Conservation (phyloP, 805 yeast species). For the Wilhelminamyces savonicus region DNA sequence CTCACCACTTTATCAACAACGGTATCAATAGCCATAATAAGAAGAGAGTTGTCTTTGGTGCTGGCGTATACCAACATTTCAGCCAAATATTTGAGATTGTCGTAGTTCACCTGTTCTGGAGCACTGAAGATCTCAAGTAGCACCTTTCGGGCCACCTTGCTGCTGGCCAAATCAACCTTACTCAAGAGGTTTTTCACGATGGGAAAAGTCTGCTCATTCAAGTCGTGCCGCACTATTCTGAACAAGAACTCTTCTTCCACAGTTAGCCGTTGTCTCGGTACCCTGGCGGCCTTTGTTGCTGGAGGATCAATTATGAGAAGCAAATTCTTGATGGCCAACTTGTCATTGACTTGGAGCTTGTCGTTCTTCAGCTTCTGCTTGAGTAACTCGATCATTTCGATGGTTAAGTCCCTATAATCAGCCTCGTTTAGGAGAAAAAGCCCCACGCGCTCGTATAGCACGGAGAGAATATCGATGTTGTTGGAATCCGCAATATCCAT, state of each 20-base stretch:
- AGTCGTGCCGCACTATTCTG: slow-evolving; percentile 45
- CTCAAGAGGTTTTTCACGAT: slow-evolving; percentile 22
- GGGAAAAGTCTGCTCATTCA: slow-evolving; percentile 27
- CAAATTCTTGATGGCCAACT: slow-evolving; percentile 52
- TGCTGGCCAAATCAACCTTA: slow-evolving; percentile 42
- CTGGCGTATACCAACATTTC: slow-evolving; percentile 28
- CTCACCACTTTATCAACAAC: slow-evolving; percentile 55
- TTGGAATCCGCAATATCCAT: slow-evolving; percentile 43
- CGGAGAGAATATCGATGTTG: slow-evolving; percentile 62
- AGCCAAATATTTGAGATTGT: slow-evolving; percentile 46
- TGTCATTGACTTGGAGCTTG: slow-evolving; percentile 46
- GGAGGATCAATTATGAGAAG: slow-evolving; percentile 54
- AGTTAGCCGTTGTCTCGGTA: slow-evolving; percentile 25
- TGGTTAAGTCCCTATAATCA: slow-evolving; percentile 54
- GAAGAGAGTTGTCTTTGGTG: slow-evolving; percentile 32
- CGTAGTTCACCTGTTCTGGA: slow-evolving; percentile 59
- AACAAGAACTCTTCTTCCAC: slow-evolving; percentile 14
- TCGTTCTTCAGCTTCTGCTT: slow-evolving; percentile 44
- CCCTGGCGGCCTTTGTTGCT: slow-evolving; percentile 27
- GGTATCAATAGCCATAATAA: slow-evolving; percentile 49
- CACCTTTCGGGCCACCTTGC: slow-evolving; percentile 24
- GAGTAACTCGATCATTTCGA: slow-evolving; percentile 54
- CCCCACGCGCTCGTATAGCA: slow-evolving; percentile 73
- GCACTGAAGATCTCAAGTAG: slow-evolving; percentile 41
- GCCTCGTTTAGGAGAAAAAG: slow-evolving; percentile 51